Conservation (phyloP, 2,329 filamentous ascomycete genomes). For the Colletotrichum tanaceti region DNA sequence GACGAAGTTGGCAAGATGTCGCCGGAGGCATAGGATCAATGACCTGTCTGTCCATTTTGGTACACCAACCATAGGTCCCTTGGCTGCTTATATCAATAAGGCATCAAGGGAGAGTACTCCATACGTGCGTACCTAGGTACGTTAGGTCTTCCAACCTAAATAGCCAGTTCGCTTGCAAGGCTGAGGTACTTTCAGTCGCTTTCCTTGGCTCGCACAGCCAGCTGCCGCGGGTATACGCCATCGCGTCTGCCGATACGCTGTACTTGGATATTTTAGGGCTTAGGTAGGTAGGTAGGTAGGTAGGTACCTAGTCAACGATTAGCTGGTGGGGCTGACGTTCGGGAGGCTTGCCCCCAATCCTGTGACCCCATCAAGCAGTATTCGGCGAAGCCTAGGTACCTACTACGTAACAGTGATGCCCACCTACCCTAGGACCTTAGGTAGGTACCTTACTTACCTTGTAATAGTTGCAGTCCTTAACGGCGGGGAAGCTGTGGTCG, state of each 20-base stretch:
- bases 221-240: conserved; percentile 17
- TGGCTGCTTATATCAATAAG: too few relatives aligned
- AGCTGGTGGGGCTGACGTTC: conserved; percentile 31
- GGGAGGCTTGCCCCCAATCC: neutral
- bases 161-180: conserved; percentile 5
- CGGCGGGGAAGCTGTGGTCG: too few relatives aligned
- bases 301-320: conserved; percentile 28
- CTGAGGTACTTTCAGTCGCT: conserved; percentile 1
- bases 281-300: too few relatives aligned
- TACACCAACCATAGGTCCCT: neutral
- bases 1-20: conserved; percentile 27
- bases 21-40: conserved; percentile 26
- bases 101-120: too few relatives aligned
- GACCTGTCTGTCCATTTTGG: neutral
- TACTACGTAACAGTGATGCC: neutral
- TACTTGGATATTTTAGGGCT: conserved; percentile 16
- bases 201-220: conserved; percentile 25
- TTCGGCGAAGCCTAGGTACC: neutral
- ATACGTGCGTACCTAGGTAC: too few relatives aligned
- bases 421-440: too few relatives aligned
- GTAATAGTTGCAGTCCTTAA: too few relatives aligned
- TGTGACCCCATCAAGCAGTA: neutral
- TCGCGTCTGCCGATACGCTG: conserved; percentile 2
- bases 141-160: neutral
- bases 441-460: too few relatives aligned